Evolutionary conservation across 2,329 filamentous ascomycete genomes (phyloP).

Genomic region (Acarospora socialis): DNA sequence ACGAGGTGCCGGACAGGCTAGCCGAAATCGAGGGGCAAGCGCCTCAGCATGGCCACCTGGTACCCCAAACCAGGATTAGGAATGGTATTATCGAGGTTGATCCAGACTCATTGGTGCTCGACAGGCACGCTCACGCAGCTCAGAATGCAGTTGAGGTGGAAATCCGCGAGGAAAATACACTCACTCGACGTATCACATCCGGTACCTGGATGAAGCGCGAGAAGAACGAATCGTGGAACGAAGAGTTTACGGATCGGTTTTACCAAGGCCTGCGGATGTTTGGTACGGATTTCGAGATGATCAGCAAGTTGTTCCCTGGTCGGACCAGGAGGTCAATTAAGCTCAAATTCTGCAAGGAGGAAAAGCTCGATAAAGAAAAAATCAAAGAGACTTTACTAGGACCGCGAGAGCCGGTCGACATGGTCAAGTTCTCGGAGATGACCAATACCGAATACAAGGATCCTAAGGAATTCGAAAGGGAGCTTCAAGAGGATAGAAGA

Average conservation of each 20-base stretch:
- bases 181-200: slow-evolving; percentile 33
- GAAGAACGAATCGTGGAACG: slow-evolving; percentile 42
- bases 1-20: slow-evolving; percentile 14
- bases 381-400: slow-evolving; percentile 38
- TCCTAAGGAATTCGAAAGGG: slow-evolving; percentile 18
- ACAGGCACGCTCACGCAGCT: slow-evolving; percentile 40
- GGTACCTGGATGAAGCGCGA: slow-evolving; percentile 34
- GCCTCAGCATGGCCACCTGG: slow-evolving; percentile 22
- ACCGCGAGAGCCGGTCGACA: slow-evolving; percentile 28
- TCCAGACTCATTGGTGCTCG: slow-evolving; percentile 37
- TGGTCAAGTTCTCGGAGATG: slow-evolving; percentile 31
- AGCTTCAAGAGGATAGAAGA: slow-evolving; percentile 30
- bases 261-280: slow-evolving; percentile 49
- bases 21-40: slow-evolving; percentile 9
- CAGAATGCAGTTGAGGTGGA: slow-evolving; percentile 32
- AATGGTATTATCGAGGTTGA: slow-evolving; percentile 45
- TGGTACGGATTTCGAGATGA: slow-evolving; percentile 51
- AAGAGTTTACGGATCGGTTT: slow-evolving; percentile 45
- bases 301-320: slow-evolving; percentile 46
- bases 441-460: slow-evolving; percentile 26
- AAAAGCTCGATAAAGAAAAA: slow-evolving; percentile 38
- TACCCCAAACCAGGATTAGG: slow-evolving; percentile 37
- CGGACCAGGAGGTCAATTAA: slow-evolving; percentile 48
- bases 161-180: slow-evolving; percentile 24
- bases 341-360: slow-evolving; percentile 48